Base-by-base conservation (phyloP, 768 basidiomycete genomes). In the Hygrocybe coccinea region DNA sequence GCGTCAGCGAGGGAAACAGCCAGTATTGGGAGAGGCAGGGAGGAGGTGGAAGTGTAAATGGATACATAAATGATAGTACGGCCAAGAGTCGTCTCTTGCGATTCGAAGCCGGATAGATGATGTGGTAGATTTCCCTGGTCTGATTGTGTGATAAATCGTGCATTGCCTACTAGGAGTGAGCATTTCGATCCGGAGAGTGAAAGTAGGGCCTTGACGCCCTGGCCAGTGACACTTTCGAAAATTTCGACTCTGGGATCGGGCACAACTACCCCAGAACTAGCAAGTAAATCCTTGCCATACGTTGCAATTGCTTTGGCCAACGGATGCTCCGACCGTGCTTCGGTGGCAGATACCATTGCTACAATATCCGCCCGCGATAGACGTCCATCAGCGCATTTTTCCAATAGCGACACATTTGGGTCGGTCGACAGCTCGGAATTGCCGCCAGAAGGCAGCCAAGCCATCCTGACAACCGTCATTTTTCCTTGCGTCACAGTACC, bases 401-500 rank as follows among this genome's bases (percentile, higher is more conserved):
- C 75, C 15, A 74, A 74, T 29, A 82, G 62, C 54, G 56, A 78
- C 76, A 5, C 72, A 69, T 58, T 74, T 62, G 37, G 43, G 24
- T 44, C 56, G 24, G 50, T 55, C 8, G 11, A 50, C 64, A 50
- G 57, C 44, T 41, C 61, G 34, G 24, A 50, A n/a, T 59, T 50
- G 37, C 59, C 49, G 50, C 59, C 38, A 59, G 57, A 57, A 15
- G 80, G 76, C 10, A 79, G 85, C 97, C 95, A 99, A 41, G 77
- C 78, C 52, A 91, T 72, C 1, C 82, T 86, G 2, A 81, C 79
- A 50, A 99, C 89, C 33, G 76, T 83, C 64, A 97, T 79, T 72
- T 92, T 97, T n/a, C 97, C 97, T 46, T 92, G 80, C 0, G 97
- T 99, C 10, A 99, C 84, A 0, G 97, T 99, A 10, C 97, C 97